These are phyloP conservation scores for Trichoderma brevicompactum DNA, from an alignment of 2,329 filamentous ascomycete species.

Conservation along the genomic window DNA sequence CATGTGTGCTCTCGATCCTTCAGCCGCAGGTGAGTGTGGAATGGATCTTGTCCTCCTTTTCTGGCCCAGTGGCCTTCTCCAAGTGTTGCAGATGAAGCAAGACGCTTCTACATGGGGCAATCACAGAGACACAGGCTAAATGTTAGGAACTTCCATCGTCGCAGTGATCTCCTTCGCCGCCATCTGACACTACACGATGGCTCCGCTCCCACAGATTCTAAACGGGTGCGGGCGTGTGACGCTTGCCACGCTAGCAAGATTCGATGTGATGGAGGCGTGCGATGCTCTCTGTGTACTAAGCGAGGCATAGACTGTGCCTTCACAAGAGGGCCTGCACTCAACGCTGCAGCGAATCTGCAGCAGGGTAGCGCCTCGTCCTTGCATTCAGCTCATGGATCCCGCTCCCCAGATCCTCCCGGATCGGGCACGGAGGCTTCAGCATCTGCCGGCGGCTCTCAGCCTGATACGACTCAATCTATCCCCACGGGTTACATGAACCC, in stretches of 20 bases:
- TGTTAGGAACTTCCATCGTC: not conserved
- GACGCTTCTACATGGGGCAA: not conserved
- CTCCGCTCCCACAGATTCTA: conserved; percentile 38
- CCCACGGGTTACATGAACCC: not conserved
- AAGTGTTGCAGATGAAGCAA: conserved; percentile 1
- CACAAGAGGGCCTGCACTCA: not conserved
- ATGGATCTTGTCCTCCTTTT: not conserved
- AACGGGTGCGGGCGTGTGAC: conserved; percentile 48
- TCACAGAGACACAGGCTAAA: conserved; percentile 21
- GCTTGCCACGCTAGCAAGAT: conserved; percentile 52
- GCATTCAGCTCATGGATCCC: not conserved
- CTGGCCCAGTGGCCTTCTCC: not conserved
- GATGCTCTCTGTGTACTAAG: conserved; percentile 48
- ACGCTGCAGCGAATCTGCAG: not conserved
- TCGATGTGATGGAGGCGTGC: conserved; percentile 48
- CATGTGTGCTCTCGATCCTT: conserved; percentile 46
- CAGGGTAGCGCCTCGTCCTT: conserved; percentile 8
- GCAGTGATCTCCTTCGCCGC: conserved; percentile 46
- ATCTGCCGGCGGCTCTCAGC: not conserved
- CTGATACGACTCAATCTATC: not conserved
- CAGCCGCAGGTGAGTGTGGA: conserved; percentile 45
- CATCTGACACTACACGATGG: conserved; percentile 44
- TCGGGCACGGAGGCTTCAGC: not conserved
- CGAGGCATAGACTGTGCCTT: conserved; percentile 46
- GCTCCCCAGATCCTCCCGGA: conserved; percentile 3